Evolutionary conservation across 2,329 filamentous ascomycete species (phyloP).

Genomic region (Monilinia polystroma): DNA sequence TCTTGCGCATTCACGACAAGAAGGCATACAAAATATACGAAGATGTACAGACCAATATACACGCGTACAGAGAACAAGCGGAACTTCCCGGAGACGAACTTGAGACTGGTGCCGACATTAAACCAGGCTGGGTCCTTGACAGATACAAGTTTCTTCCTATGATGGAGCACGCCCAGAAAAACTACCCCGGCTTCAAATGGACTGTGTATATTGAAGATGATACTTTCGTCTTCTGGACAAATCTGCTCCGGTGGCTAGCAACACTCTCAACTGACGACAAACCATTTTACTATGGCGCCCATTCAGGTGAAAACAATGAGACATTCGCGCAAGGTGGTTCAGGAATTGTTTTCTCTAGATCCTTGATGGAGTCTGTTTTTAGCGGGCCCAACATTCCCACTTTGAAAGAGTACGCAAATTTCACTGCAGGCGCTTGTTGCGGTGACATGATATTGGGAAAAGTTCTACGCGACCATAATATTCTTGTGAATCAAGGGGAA

Average conservation of each 20-base stretch:
- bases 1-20: conserved; percentile 17
- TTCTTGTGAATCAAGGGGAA: conserved; percentile 20
- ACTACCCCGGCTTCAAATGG: conserved; percentile 23
- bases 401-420: conserved; percentile 23
- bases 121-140: conserved; percentile 24
- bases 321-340: conserved; percentile 26
- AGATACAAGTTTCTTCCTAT: conserved; percentile 28
- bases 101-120: neutral
- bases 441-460: conserved; percentile 27
- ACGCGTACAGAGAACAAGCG: conserved; percentile 23
- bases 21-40: conserved; percentile 14
- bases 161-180: conserved; percentile 19
- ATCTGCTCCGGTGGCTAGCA: conserved; percentile 13
- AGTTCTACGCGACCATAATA: conserved; percentile 21
- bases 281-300: conserved; percentile 22
- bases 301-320: conserved; percentile 15
- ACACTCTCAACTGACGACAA: conserved; percentile 19
- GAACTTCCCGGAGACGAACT: conserved; percentile 24
- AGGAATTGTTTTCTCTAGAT: conserved; percentile 23
- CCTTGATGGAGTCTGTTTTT: conserved; percentile 24
- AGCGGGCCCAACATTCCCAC: conserved; percentile 1
- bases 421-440: conserved; percentile 21
- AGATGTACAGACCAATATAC: conserved; percentile 1
- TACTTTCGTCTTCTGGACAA: conserved; percentile 23
- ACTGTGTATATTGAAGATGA: conserved; percentile 28